Base-by-base conservation (phyloP, 257 asterid genomes). In the Salvia rosmarinus region DNA sequence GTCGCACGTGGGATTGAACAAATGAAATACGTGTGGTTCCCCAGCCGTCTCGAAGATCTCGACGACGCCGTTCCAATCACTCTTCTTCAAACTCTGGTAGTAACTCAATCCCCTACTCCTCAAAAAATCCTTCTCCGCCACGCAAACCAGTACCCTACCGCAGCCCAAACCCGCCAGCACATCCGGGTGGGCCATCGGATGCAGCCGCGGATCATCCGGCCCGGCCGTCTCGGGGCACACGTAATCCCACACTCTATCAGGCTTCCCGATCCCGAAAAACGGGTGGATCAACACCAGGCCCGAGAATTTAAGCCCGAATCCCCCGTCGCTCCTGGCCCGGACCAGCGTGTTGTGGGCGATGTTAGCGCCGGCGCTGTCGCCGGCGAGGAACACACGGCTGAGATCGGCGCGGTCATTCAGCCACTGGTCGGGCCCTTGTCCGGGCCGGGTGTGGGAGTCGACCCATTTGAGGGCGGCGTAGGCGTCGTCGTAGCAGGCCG, bases 311-410 rank as follows among this genome's bases (percentile, higher is more conserved):
- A 82, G 13, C 9, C 72, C 77, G 5, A 57, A 35, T 21, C 54
- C 77, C 44, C 52, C 37, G 0, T 34, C 69, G 73, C 12, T 28
- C 4, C 78, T 44, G n/a, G 72, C 81, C 30, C 83, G 85, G 35
- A 81, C 61, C 16, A 78, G 75, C 80, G 83, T 78, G 82, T 87
- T 73, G 56, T 92, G 93, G 0, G 86, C 81, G 35, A 92, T 71
- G 44, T 90, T 92, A 4, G 89, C 96, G 55, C 98, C 98, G 2
- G 96, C 95, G 63, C 98, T 90, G 69, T 92, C 97, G 8, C 98
- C 97, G 11, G 83, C 87, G 61, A 87, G 30, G 69, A 61, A 90
- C 10, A 85, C 82, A 16, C 85, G 80, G 0, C 47, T 3, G 30
- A 88, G 84, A 43, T 87, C 90, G 0, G 80, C 98, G 80, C 73